These are phyloP conservation scores for Aquanectria penicillioides DNA, from an alignment of 2,329 filamentous ascomycete genomes.

Conservation along the genomic window DNA sequence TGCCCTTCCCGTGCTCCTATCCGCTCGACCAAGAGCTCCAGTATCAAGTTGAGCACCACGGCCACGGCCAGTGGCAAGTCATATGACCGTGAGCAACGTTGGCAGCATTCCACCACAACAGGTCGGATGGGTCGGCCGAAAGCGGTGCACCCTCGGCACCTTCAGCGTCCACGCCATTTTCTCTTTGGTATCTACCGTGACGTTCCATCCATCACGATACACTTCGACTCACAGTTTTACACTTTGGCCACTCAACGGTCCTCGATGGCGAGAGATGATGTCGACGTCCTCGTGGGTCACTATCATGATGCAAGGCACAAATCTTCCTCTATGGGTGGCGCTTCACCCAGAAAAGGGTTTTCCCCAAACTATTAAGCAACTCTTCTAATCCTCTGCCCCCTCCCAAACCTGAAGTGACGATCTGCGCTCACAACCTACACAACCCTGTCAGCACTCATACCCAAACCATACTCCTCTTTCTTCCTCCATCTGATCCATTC, in stretches of 20 bases:
- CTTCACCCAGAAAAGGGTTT: background rate
- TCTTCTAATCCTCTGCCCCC: background rate
- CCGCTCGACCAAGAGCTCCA: background rate
- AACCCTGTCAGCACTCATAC: constrained; percentile 3
- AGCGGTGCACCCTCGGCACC: constrained; percentile 6
- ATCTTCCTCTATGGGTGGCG: constrained; percentile 10
- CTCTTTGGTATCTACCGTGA: constrained; percentile 13
- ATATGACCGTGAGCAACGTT: constrained; percentile 25
- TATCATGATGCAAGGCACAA: constrained; percentile 30
- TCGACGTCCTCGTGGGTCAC: constrained; percentile 8
- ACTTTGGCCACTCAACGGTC: constrained; percentile 4
- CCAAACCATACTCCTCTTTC: background rate
- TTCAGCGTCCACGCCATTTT: constrained; percentile 11
- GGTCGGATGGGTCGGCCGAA: constrained; percentile 10
- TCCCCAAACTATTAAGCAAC: constrained; percentile 21
- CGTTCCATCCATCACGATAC: constrained; percentile 30
- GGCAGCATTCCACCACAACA: background rate
- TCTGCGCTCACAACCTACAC: constrained; percentile 6
- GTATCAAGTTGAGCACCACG: background rate
- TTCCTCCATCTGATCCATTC: background rate
- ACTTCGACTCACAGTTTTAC: background rate
- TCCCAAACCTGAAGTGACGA: background rate
- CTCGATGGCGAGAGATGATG: constrained; percentile 3
- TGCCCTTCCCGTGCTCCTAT: too few species aligned
- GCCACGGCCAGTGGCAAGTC: constrained; percentile 13